phyloP scores from a whole-genome alignment of 2,329 filamentous ascomycete genomes.

The Lachnellula arida region DNA sequence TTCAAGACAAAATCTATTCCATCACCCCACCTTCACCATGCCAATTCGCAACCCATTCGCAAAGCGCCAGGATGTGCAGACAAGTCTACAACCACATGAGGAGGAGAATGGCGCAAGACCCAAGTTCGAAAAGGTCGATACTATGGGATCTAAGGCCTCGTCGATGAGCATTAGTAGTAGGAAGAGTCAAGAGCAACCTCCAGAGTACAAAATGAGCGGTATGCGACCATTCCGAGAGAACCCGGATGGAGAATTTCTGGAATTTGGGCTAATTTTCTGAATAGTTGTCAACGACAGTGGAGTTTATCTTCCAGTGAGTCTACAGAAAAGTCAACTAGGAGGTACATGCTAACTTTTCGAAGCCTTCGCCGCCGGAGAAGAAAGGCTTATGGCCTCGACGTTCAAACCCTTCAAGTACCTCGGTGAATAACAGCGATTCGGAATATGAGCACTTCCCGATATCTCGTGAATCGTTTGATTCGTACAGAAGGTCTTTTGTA shows the following conservation, averaged over 20 bases:
- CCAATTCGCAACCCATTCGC: constrained; percentile 69
- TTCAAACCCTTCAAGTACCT: constrained; percentile 47
- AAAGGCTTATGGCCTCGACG: constrained; percentile 68
- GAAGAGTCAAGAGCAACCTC: constrained; percentile 54
- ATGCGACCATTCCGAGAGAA: constrained; percentile 32
- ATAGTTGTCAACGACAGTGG: constrained; percentile 93
- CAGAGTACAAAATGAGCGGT: constrained; percentile 80
- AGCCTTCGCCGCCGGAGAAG: constrained; percentile 88
- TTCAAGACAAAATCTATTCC: neutral
- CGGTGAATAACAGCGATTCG: constrained; percentile 56
- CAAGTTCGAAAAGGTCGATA: constrained; percentile 59
- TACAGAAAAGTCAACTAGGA: constrained; percentile 1
- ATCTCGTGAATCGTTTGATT: constrained; percentile 94
- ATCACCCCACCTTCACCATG: constrained; percentile 41
- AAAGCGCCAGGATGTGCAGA: constrained; percentile 45
- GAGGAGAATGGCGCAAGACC: constrained; percentile 49
- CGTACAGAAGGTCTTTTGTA: constrained; percentile 93
- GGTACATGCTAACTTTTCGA: constrained; percentile 27
- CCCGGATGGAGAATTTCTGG: neutral
- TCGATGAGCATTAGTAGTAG: constrained; percentile 57
- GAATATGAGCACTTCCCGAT: constrained; percentile 94
- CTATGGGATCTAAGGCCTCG: constrained; percentile 57
- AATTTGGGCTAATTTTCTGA: constrained; percentile 11
- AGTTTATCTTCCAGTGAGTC: constrained; percentile 81
- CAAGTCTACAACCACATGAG: constrained; percentile 34